A percentile compares a stretch with the other conserved stretches of the same genome.
These are phyloP conservation scores for Salix udensis DNA, from an alignment of 345 rosid species.

Conservation along the genomic window DNA sequence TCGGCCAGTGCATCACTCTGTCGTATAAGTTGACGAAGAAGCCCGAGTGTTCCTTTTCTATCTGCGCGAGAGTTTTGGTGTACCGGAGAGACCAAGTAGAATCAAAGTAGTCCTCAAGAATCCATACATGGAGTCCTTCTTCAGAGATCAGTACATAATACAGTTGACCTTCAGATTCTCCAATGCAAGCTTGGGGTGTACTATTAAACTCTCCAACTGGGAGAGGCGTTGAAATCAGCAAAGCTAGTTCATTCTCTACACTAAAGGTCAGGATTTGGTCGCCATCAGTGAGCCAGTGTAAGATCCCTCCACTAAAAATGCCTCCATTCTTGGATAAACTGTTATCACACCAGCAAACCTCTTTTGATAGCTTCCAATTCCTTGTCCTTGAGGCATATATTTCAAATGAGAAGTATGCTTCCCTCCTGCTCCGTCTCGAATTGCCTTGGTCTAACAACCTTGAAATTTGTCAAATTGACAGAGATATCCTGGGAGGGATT, in stretches of 20 bases:
- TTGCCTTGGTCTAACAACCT: slow-evolving; percentile 23
- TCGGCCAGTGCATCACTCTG: slow-evolving; percentile 5
- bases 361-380: slow-evolving; percentile 35
- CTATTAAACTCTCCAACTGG: slow-evolving; percentile 17
- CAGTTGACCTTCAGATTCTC: slow-evolving; percentile 28
- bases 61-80: slow-evolving; percentile 19
- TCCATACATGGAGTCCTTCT: slow-evolving; percentile 38
- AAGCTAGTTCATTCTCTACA: slow-evolving; percentile 30
- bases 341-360: slow-evolving; percentile 25
- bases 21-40: slow-evolving; percentile 9
- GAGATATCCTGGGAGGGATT: slow-evolving; percentile 24
- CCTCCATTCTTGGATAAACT: slow-evolving; percentile 33
- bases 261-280: slow-evolving; percentile 33
- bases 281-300: slow-evolving; percentile 41
- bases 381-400: slow-evolving; percentile 26
- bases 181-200: slow-evolving; percentile 35
- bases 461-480: slow-evolving; percentile 24
- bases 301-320: slow-evolving; percentile 23
- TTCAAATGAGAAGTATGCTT: slow-evolving; percentile 21
- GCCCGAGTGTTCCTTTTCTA: slow-evolving; percentile 31
- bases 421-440: slow-evolving; percentile 6
- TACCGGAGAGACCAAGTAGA: slow-evolving; percentile 31
- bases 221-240: slow-evolving; percentile 34
- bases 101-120: slow-evolving; percentile 40
- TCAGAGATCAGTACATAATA: slow-evolving; percentile 29